Base-by-base conservation (phyloP, 306 rosid genomes). In the Quercus ilex region DNA sequence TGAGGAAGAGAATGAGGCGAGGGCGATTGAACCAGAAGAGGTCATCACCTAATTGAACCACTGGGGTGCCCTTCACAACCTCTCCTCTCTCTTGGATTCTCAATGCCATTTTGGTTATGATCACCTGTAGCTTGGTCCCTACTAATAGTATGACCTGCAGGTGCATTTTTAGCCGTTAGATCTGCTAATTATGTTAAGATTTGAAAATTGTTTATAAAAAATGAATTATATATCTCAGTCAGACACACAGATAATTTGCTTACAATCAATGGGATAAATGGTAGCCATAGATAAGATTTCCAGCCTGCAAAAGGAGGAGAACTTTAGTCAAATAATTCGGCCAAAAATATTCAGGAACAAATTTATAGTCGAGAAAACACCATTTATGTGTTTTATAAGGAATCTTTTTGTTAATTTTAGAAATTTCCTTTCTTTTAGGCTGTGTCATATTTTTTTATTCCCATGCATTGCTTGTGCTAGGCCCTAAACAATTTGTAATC, bases 1-100 rank as follows among this genome's bases (percentile, higher is more conserved):
- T 91, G 30, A 95, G 94, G 81, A 79, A 83, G 72, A 95, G 99
- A 69, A 93, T 76, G 69, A 92, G 90, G 1, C 82, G 74, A 11
- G 99, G 99, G 14, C 88, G 77, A 55, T 87, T 88, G 55, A 95
- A 93, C 98, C 99, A 95, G 73, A 95, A 95, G 59, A 90, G 91
- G 68, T 93, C 76, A 70, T 95, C 98, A 4, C 96, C 96, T 1
- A 84, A 97, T 52, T 92, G 89, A 6, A 95, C 99, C 81, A 91
- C 89, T 0, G 94, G 98, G 19, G 82, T 85, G 0, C 99, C 99
- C 85, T 85, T 90, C 23, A 95, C 88, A 2, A 95, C 94, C 67
- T 84, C 95, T 84, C 98, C 98, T 79, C 97, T 85, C 76, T 89
- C 88, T 65, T 85, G 82, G 21, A 92, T 90, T 63, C 89, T 79